phyloP scores from a whole-genome alignment of 2,329 filamentous ascomycete genomes.

The Didymellaceae sp. region DNA sequence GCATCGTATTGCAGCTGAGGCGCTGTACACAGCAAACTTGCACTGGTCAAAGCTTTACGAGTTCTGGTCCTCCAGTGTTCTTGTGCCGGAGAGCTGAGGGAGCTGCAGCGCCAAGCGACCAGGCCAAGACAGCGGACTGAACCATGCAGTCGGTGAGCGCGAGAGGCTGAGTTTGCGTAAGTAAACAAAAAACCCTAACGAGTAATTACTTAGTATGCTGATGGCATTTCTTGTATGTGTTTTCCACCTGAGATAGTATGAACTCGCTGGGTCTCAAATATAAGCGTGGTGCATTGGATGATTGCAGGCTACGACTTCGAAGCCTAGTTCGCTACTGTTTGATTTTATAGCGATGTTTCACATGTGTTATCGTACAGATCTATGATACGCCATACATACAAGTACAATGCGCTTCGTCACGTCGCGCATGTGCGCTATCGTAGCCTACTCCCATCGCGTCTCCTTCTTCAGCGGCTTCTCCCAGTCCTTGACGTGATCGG shows the following conservation, averaged over 20 bases:
- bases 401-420: conserved; percentile 1
- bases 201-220: too few relatives aligned
- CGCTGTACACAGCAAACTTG: neutral
- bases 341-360: conserved; percentile 14
- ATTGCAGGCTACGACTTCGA: neutral
- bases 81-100: neutral
- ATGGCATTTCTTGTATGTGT: too few relatives aligned
- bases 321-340: neutral
- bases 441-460: conserved; percentile 36
- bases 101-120: neutral
- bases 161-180: neutral
- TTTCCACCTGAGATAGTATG: too few relatives aligned
- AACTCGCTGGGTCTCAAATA: too few relatives aligned
- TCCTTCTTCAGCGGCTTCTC: conserved; percentile 62
- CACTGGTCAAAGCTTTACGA: neutral
- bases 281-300: too few relatives aligned
- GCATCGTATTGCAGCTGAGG: conserved; percentile 1
- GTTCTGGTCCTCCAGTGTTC: conserved; percentile 7
- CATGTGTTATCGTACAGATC: conserved; percentile 9
- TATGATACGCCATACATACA: conserved; percentile 14
- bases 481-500: conserved; percentile 85
- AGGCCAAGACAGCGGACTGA: conserved; percentile 1
- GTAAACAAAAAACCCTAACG: neutral
- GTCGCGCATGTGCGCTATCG: too few relatives aligned
- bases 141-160: neutral